Evolutionary conservation across 176 grass and related monocot genomes (phyloP), one percentile per base, ranked within the genome.

Genomic region (Raddia distichophylla): DNA sequence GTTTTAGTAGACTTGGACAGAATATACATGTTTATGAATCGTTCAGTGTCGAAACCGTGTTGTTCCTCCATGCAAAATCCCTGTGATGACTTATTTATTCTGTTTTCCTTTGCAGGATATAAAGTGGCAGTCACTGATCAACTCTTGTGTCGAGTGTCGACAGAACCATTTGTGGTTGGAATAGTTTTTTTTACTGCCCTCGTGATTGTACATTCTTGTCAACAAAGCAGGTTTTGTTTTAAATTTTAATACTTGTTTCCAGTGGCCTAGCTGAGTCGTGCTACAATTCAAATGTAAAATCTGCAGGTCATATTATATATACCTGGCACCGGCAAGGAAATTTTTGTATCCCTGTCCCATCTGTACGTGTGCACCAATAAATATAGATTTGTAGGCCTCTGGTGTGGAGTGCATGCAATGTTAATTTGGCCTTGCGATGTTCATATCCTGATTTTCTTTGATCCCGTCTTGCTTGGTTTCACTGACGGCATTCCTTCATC

Each of bases 101-200:
- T 80, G 60, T 68, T 75, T 81, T 85, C 56, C 49, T 76, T 81
- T 85, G 87, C 83, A 89, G 87, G 71, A 18, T 75, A 71, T 74
- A 75, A 85, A 85, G 57, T 4, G 48, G 64, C 70, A 37, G 33
- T 20, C 54, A 80, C 64, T 46, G 16, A 13, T 64, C 75, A 47
- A n/a, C 17, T 47, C 45, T 5, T 37, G 22, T 57, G 74, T 14
- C 64, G 56, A 71, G 77, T 57, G 53, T 60, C 35, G 2, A 62
- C 70, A 71, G 44, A 63, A 81, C 71, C 65, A 56, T 85, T 85
- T 71, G 71, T 79, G 64, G 84, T 67, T 52, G 81, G 69, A 77
- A 84, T 89, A 80, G 80, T 69, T 77, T 77, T 58, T 81, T 18
- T 1, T 27, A 27, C 53, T 43, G 53, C 18, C 66, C 74, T 44